Evolutionary conservation across 1,284 basidiomycete genomes (phyloP).

Genomic region (Boletus semigastroideus): DNA sequence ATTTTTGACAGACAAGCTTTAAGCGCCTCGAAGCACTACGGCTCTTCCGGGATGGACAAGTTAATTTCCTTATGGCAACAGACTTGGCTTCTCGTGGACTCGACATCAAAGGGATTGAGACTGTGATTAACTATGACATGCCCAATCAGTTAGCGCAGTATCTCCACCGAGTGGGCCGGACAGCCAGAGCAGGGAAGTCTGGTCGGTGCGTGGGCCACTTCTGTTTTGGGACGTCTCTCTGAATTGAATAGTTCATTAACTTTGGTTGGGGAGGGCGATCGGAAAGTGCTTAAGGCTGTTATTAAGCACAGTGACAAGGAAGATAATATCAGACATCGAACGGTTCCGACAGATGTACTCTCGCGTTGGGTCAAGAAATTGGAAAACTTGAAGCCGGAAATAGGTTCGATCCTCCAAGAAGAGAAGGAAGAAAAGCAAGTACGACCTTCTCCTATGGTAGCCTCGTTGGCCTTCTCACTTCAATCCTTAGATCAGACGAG

Average conservation of each 20-base stretch:
- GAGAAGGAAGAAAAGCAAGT: constrained; percentile 96
- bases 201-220: constrained; percentile 64
- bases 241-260: constrained; percentile 75
- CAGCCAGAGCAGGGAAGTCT: constrained; percentile 90
- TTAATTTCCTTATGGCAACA: constrained; percentile 92
- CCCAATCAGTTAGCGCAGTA: constrained; percentile 92
- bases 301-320: constrained; percentile 83
- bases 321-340: constrained; percentile 88
- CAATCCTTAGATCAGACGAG: constrained; percentile 65
- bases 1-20: constrained; percentile 6
- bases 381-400: constrained; percentile 75
- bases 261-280: constrained; percentile 93
- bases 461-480: constrained; percentile 12
- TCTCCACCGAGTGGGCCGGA: constrained; percentile 94
- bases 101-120: constrained; percentile 97
- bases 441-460: constrained; percentile 22
- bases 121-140: constrained; percentile 99
- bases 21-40: constrained; percentile 86
- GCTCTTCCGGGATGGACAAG: constrained; percentile 81
- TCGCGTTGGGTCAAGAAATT: constrained; percentile 72
- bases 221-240: constrained; percentile 6
- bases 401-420: constrained; percentile 82
- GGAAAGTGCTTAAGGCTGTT: constrained; percentile 94
- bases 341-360: constrained; percentile 82
- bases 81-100: constrained; percentile 94